These are phyloP conservation scores for Sonneratia caseolaris DNA, from an alignment of 345 rosid species.

Conservation along the genomic window DNA sequence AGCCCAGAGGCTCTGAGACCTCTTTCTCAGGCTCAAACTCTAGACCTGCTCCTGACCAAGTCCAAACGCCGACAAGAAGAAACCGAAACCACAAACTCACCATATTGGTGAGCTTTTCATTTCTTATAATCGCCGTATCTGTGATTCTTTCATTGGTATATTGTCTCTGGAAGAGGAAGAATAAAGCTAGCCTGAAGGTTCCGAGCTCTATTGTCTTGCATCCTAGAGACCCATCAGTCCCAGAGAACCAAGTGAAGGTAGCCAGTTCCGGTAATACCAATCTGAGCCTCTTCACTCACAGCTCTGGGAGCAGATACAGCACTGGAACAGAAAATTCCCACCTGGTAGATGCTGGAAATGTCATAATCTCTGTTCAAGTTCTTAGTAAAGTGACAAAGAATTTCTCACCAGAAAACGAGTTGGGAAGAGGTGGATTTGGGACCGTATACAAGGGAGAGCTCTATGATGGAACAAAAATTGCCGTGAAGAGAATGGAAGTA, in stretches of 20 bases:
- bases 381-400: slow-evolving; percentile 37
- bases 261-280: slow-evolving; percentile 16
- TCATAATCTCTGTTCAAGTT: slow-evolving; percentile 36
- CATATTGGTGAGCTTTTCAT: slow-evolving; percentile 4
- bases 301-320: slow-evolving; percentile 27
- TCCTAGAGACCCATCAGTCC: slow-evolving; percentile 30
- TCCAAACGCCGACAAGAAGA: slow-evolving; percentile 6
- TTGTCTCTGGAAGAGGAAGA: slow-evolving; percentile 22
- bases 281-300: slow-evolving; percentile 19
- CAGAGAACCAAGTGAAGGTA: slow-evolving; percentile 20
- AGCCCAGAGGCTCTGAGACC: slow-evolving; percentile 17
- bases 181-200: slow-evolving; percentile 1
- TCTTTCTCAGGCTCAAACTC: slow-evolving; percentile 10
- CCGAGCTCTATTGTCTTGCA: slow-evolving; percentile 24
- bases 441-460: slow-evolving; percentile 44
- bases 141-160: slow-evolving; percentile 15
- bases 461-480: slow-evolving; percentile 43
- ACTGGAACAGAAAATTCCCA: slow-evolving; percentile 23
- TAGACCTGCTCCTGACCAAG: slow-evolving; percentile 10
- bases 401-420: slow-evolving; percentile 31
- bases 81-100: slow-evolving; percentile 6
- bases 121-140: slow-evolving; percentile 11
- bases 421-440: slow-evolving; percentile 47
- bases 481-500: slow-evolving; percentile 49
- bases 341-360: slow-evolving; percentile 23